A percentile compares a stretch with the other conserved stretches of the same genome.
Conservation (phyloP, 2,329 filamentous ascomycete genomes). For the Botrytis hyacinthi region DNA sequence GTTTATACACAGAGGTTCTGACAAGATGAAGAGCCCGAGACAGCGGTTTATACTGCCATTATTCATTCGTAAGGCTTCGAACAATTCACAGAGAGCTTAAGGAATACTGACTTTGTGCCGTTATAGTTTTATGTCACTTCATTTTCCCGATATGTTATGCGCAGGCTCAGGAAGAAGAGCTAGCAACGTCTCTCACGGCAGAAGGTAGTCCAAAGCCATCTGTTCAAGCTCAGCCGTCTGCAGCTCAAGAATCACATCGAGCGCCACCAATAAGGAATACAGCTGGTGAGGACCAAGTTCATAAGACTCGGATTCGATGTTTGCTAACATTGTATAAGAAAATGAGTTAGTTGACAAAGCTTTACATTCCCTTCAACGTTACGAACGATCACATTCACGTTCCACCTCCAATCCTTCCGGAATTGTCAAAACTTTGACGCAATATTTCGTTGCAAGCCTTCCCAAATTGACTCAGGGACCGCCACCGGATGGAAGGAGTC, state of each 20-base stretch:
- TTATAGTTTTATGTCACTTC: conserved; percentile 35
- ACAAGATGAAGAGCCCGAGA: conserved; percentile 37
- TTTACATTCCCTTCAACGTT: conserved; percentile 38
- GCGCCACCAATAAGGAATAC: conserved; percentile 29
- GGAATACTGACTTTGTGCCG: conserved; percentile 5
- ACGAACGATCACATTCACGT: conserved; percentile 35
- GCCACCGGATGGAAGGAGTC: conserved; percentile 32
- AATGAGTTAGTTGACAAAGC: conserved; percentile 40
- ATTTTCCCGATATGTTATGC: conserved; percentile 27
- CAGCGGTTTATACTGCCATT: conserved; percentile 36
- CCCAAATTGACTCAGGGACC: conserved; percentile 62
- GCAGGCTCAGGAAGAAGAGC: conserved; percentile 29
- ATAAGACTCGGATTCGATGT: background rate
- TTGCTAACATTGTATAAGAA: conserved; percentile 33
- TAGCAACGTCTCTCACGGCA: conserved; percentile 27
- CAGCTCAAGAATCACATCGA: conserved; percentile 32
- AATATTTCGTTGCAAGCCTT: conserved; percentile 63
- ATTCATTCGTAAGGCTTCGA: conserved; percentile 35
- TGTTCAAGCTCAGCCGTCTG: conserved; percentile 30
- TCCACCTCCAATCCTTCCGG: conserved; percentile 51
- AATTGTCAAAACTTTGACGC: conserved; percentile 53
- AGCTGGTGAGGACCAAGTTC: conserved; percentile 30
- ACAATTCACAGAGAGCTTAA: conserved; percentile 13
- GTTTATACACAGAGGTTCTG: conserved; percentile 24
- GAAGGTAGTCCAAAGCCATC: conserved; percentile 34